A percentile compares a stretch with the other conserved stretches of the same genome.
These are phyloP conservation scores for Kregervanrija fluxuum DNA, from an alignment of 805 yeast genomes.

Conservation along the genomic window DNA sequence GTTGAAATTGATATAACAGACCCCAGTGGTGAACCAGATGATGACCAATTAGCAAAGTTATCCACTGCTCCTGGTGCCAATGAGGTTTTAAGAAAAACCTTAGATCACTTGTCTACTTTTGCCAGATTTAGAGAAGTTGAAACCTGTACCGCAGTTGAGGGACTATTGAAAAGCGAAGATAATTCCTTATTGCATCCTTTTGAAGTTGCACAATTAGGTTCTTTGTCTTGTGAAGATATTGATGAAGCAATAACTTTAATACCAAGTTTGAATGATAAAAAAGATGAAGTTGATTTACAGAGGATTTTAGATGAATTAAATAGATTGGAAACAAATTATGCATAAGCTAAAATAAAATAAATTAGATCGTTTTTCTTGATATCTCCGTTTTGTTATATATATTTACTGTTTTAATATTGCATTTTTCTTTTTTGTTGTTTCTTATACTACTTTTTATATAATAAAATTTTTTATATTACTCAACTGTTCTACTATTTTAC, in stretches of 20 bases:
- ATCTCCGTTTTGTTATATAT: background rate
- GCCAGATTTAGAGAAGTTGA: slow-evolving; percentile 89
- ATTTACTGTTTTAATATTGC: slow-evolving; percentile 1
- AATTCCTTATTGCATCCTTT: slow-evolving; percentile 83
- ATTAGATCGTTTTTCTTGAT: background rate
- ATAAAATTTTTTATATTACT: background rate
- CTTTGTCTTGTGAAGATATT: slow-evolving; percentile 90
- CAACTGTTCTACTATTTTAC: background rate
- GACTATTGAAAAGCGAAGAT: slow-evolving; percentile 66
- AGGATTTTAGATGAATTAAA: slow-evolving; percentile 82
- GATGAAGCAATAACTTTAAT: slow-evolving; percentile 93
- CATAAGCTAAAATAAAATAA: slow-evolving; percentile 8
- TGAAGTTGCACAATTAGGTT: slow-evolving; percentile 82
- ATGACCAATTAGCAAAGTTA: slow-evolving; percentile 42
- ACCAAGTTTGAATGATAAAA: slow-evolving; percentile 78
- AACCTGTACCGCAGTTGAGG: slow-evolving; percentile 90
- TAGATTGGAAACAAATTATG: slow-evolving; percentile 41
- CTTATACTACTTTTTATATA: background rate
- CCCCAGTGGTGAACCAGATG: slow-evolving; percentile 31
- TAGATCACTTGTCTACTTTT: slow-evolving; percentile 78
- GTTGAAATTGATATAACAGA: slow-evolving; percentile 21
- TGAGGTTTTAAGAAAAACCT: slow-evolving; percentile 85
- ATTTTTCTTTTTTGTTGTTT: background rate
- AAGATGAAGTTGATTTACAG: slow-evolving; percentile 80
- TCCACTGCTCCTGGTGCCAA: slow-evolving; percentile 68